Evolutionary conservation across 2,329 filamentous ascomycete species (phyloP), one percentile per base, ranked within the genome.

Genomic region (Arthroderma sp.): DNA sequence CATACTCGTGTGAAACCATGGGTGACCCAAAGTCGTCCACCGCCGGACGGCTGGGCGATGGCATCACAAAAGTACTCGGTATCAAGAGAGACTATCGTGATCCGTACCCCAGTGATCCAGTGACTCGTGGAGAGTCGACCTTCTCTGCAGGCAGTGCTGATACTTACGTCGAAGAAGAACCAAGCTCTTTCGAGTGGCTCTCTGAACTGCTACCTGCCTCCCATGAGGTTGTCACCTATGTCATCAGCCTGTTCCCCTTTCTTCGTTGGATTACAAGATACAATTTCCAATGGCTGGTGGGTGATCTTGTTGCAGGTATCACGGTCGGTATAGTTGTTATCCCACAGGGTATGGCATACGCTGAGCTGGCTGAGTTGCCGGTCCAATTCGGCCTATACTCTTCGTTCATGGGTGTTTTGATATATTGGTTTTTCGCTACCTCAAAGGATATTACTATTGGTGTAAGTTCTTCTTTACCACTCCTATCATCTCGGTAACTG

Each of bases 361-460:
- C 89, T 29, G 72, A 80, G 49, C 73, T 96, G 28, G 89, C 89
- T 38, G 75, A 81, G 49, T 72, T 96, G n/a, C 73, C 77, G 0
- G 76, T 82, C 4, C 74, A 96, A 59, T 96, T 81, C 57, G 89
- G 89, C 43, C 74, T 96, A 1, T 94, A 94, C 65, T 91, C 89
- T 0, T 95, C 89, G 0, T 96, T 98, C 60, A 91, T 95, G 75
- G 91, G 89, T 42, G 88, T 94, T 10, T 63, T 94, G 50, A 73
- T 94, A 49, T 98, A 98, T 66, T 96, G 89, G 89, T 83, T 95
- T 59, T 96, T 96, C 58, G 91, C 88, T 31, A 98, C 91, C 0
- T 95, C 89, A 9, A 98, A 96, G 61, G 89, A 98, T 63, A 96
- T 98, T 58, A 95, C 89, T 6, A 96, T 96, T 46, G 89, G 89